Evolutionary conservation across 192 early-diverging fungal genomes (phyloP), one percentile per base, ranked within the genome.

Genomic region (Linnemannia zychae): DNA sequence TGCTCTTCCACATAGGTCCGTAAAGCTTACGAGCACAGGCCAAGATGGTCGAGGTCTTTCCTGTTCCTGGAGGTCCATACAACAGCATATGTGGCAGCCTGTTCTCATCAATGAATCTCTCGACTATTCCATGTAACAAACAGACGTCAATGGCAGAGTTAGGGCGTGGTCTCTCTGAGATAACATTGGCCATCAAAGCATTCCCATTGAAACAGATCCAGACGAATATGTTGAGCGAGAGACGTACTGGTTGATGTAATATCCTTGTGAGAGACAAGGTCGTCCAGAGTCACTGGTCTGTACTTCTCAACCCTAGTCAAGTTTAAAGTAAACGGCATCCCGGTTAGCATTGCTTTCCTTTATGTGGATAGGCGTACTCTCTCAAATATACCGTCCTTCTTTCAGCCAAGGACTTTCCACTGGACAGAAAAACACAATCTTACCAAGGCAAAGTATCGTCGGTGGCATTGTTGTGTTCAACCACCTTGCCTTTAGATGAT

Each of bases 21-120:
- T 98, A 99, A 28, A 99, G 89, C 77, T 93, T 92, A 50, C 95
- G 89, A 7, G 99, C 99, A 75, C 95, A 96, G 0, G 99, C 99
- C 66, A 99, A 90, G 75, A 99, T 97, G 7, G 97, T 97, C 7
- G 98, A 97, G 0, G 98, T 99, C 85, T 99, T 98, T 6, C 98
- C 98, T 4, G 97, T 98, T 70, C 98, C 99, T 7, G 99, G 97
- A 24, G 99, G 99, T 16, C 99, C 99, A 88, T 99, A 99, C 74
- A 99, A 95, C 33, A 99, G 90, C 67, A 99, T 91, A 84, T 99
- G 99, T 31, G 99, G 99, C 15, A 99, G 90, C 67, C 94, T 94
- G 81, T 96, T 94, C 74, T 96, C 94, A 71, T 97, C 96, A 74
- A 99, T 98, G 87, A 99, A 99, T 9, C 91, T 86, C 73, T 95